Percentiles rank a stretch among this genome's conserved stretches.
Conservation (phyloP, 108 stramenopile species). For the Licmophora abbreviata region DNA sequence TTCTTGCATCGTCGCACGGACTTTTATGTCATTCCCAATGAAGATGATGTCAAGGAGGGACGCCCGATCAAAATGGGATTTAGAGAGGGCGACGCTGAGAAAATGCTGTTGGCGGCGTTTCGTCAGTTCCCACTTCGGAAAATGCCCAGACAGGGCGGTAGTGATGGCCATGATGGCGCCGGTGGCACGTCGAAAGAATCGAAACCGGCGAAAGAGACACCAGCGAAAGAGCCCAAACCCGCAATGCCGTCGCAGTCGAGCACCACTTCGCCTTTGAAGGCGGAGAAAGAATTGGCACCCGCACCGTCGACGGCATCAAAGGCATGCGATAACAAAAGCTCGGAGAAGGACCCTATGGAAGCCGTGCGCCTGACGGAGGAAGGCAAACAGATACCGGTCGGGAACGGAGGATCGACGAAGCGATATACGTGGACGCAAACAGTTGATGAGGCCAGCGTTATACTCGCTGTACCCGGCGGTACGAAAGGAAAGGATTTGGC, state of each 20-base stretch:
- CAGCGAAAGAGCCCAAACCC: conserved; percentile 1
- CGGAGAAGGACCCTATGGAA: conserved; percentile 12
- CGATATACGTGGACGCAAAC: conserved; percentile 87
- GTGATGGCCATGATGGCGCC: not conserved
- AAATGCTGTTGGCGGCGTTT: conserved; percentile 71
- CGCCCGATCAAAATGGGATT: conserved; percentile 53
- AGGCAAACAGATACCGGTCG: conserved; percentile 78
- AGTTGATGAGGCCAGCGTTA: conserved; percentile 67
- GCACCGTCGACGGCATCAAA: conserved; percentile 1
- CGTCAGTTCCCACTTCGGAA: conserved; percentile 77
- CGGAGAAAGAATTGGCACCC: not conserved
- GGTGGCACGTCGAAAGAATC: conserved; percentile 7
- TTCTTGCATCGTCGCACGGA: conserved; percentile 83
- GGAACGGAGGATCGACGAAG: conserved; percentile 77
- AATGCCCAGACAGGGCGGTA: conserved; percentile 23
- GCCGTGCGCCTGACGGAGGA: conserved; percentile 62
- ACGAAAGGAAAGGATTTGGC: conserved; percentile 60
- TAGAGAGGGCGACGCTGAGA: conserved; percentile 75
- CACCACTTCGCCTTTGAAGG: not conserved
- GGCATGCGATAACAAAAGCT: conserved; percentile 4
- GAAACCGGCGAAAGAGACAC: conserved; percentile 6
- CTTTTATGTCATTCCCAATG: conserved; percentile 71
- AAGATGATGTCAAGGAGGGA: conserved; percentile 35
- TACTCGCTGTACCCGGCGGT: conserved; percentile 48
- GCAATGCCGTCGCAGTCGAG: conserved; percentile 3